Evolutionary conservation across 1,284 basidiomycete species (phyloP).

Genomic region (Cryptococcus sp.): DNA sequence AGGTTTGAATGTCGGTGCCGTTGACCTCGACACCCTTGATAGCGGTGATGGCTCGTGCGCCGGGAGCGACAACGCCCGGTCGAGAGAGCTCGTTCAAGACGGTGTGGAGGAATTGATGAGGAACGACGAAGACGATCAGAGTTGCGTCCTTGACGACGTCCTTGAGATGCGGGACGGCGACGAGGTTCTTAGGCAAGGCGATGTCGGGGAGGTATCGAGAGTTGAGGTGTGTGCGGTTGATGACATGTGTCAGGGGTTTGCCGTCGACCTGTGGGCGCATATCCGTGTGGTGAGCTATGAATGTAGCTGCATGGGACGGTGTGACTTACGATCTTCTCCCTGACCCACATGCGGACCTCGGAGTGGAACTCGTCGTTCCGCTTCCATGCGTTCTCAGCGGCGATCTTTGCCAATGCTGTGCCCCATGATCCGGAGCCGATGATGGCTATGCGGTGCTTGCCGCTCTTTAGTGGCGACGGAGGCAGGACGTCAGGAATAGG

Average conservation of each 20-base stretch:
- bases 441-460: conserved; percentile 60
- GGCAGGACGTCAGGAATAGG: conserved; percentile 39
- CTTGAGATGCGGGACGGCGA: conserved; percentile 57
- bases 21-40: conserved; percentile 61
- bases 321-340: conserved; percentile 52
- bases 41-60: conserved; percentile 56
- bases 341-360: conserved; percentile 59
- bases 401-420: conserved; percentile 61
- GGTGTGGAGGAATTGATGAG: conserved; percentile 56
- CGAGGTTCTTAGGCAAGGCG: conserved; percentile 58
- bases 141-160: conserved; percentile 60
- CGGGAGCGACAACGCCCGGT: conserved; percentile 52
- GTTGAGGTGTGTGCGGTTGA: conserved; percentile 62
- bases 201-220: conserved; percentile 61
- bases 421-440: conserved; percentile 61
- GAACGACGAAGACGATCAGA: conserved; percentile 60
- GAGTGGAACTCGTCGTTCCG: conserved; percentile 53
- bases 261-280: conserved; percentile 55
- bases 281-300: neutral
- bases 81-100: conserved; percentile 51
- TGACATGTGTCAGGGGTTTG: conserved; percentile 58
- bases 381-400: conserved; percentile 57
- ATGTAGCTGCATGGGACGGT: neutral
- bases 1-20: conserved; percentile 59
- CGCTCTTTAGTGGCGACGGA: conserved; percentile 42